Evolutionary conservation across 345 rosid genomes (phyloP).

Genomic region (Salix dunnii): DNA sequence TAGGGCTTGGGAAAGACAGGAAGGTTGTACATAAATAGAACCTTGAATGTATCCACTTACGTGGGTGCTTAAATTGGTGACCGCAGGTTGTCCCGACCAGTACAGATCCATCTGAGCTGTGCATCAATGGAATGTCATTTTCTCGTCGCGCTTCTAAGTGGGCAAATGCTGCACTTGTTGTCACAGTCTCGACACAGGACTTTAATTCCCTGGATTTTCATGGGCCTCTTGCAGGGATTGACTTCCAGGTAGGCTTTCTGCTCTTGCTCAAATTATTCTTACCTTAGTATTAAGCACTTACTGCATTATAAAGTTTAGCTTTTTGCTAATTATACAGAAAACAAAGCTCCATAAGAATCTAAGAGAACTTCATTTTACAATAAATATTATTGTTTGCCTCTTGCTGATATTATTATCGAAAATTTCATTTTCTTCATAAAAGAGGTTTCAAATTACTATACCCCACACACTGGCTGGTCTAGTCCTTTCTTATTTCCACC

Average conservation of each 20-base stretch:
- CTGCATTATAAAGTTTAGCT: not conserved
- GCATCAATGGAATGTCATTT: slow-evolving; percentile 97
- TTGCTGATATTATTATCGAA: not conserved
- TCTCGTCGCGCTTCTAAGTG: slow-evolving; percentile 92
- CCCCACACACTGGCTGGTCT: not conserved
- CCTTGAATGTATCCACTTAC: not conserved
- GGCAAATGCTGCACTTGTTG: slow-evolving; percentile 95
- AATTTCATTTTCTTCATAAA: not conserved
- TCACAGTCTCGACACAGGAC: slow-evolving; percentile 66
- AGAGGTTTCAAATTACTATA: not conserved
- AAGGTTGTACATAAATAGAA: not conserved
- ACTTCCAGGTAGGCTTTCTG: slow-evolving; percentile 66
- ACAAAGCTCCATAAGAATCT: not conserved
- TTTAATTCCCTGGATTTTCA: slow-evolving; percentile 56
- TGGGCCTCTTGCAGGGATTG: slow-evolving; percentile 91
- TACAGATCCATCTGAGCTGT: slow-evolving; percentile 75
- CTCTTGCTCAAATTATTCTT: not conserved
- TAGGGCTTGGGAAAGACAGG: not conserved
- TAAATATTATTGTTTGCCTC: not conserved
- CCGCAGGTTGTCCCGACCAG: slow-evolving; percentile 92
- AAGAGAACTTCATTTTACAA: not conserved
- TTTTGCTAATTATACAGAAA: not conserved
- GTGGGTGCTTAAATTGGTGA: not conserved
- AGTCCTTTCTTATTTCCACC: not conserved
- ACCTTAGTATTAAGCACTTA: not conserved